These are phyloP conservation scores for Elasticomyces elasticus DNA, from an alignment of 495 filamentous ascomycete genomes.

Conservation along the genomic window DNA sequence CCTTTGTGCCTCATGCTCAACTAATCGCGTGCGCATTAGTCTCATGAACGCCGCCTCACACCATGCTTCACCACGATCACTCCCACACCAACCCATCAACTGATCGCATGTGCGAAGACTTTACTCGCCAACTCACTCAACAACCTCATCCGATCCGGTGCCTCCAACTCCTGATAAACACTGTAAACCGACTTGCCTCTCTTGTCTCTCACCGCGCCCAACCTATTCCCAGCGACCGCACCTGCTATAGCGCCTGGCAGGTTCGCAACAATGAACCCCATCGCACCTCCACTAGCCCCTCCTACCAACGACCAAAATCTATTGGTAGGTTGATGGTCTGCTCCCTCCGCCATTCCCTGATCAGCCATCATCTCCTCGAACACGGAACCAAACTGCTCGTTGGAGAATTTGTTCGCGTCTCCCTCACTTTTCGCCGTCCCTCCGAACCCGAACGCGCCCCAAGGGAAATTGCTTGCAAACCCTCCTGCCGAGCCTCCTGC, in stretches of 20 bases:
- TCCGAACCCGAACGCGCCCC: constrained; percentile 49
- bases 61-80: no score
- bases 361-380: constrained; percentile 99
- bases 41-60: no score
- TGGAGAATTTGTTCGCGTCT: constrained; percentile 39
- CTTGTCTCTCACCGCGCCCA: constrained; percentile 79
- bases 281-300: constrained; percentile 73
- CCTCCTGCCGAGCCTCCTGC: constrained; percentile 1
- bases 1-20: background rate
- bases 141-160: constrained; percentile 65
- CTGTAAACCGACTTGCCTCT: constrained; percentile 92
- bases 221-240: constrained; percentile 80
- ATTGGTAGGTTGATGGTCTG: constrained; percentile 45
- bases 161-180: constrained; percentile 76
- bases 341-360: constrained; percentile 67
- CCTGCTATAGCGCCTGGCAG: constrained; percentile 81
- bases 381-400: constrained; percentile 75
- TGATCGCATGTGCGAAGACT: constrained; percentile 35
- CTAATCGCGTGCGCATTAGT: no score
- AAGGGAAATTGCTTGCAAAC: constrained; percentile 44
- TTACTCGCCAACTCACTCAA: constrained; percentile 34
- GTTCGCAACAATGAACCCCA: constrained; percentile 93
- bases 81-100: constrained; percentile 7
- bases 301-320: constrained; percentile 83
- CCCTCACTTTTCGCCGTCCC: constrained; percentile 30